A percentile compares a stretch with the other conserved stretches of the same genome.
Conservation (phyloP, 495 filamentous ascomycete genomes). For the Lichenothelia convexa region DNA sequence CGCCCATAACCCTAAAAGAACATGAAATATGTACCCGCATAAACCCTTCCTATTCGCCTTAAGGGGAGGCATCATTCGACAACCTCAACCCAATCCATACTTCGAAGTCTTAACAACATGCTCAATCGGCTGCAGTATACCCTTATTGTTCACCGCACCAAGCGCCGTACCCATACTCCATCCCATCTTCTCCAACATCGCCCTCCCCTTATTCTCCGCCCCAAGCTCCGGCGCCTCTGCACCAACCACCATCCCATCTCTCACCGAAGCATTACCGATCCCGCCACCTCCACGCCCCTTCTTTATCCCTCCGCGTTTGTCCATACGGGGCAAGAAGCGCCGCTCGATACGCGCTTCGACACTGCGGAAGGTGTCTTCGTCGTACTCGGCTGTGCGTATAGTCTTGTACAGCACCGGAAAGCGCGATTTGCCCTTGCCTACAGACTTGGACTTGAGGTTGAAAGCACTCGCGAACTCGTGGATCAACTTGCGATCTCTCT, state of each 20-base stretch:
- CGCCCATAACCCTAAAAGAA: no score
- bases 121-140: constrained; percentile 69
- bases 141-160: constrained; percentile 69
- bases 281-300: constrained; percentile 24
- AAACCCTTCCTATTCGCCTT: no score
- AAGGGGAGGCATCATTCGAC: no score
- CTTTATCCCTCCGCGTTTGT: constrained; percentile 8
- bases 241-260: constrained; percentile 83
- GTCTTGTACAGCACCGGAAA: constrained; percentile 68
- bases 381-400: constrained; percentile 34
- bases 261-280: constrained; percentile 33
- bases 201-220: constrained; percentile 61
- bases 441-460: constrained; percentile 65
- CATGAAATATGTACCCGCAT: no score
- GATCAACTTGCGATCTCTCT: constrained; percentile 50
- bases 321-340: constrained; percentile 28
- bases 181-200: constrained; percentile 95
- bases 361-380: constrained; percentile 17
- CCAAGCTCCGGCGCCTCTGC: constrained; percentile 70
- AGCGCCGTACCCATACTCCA: constrained; percentile 79
- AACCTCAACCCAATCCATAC: constrained; percentile 62
- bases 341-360: constrained; percentile 7
- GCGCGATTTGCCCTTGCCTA: constrained; percentile 51
- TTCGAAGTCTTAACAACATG: constrained; percentile 76
- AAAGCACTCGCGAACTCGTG: constrained; percentile 57